phyloP scores from a whole-genome alignment of 345 rosid genomes.

The Gossypium arboreum region DNA sequence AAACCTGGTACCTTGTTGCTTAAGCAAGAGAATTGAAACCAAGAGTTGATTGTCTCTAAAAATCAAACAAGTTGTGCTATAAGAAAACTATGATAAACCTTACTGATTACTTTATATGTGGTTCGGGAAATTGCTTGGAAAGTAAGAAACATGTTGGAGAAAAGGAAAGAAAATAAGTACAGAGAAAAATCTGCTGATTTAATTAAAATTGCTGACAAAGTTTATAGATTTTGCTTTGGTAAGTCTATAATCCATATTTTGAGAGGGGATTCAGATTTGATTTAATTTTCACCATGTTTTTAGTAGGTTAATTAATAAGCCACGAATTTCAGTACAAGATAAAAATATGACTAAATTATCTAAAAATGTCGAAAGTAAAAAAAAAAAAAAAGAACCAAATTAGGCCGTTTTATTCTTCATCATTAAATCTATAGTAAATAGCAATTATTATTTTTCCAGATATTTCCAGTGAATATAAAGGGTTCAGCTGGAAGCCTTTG shows the following conservation, averaged over 20 bases:
- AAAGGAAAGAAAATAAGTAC: background rate
- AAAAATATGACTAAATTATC: no score
- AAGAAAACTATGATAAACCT: background rate
- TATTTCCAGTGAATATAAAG: constrained; percentile 2
- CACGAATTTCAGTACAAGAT: no score
- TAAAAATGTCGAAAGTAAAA: no score
- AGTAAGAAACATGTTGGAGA: background rate
- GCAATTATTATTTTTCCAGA: background rate
- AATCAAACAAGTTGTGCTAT: background rate
- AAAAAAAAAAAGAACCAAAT: no score
- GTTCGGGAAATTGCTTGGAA: background rate
- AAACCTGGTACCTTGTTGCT: background rate
- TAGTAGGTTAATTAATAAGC: no score
- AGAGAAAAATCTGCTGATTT: constrained; percentile 14
- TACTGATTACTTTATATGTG: background rate
- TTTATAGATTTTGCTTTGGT: background rate
- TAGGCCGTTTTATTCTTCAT: background rate
- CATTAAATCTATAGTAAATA: background rate
- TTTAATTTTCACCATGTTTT: no score
- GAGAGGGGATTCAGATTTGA: no score
- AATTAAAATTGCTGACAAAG: background rate
- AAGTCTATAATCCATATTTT: background rate
- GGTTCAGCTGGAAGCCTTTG: constrained; percentile 14
- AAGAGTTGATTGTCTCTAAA: background rate
- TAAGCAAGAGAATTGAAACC: background rate